phyloP scores from a whole-genome alignment of 106 monocot genomes.

The Dendrobium nobile region DNA sequence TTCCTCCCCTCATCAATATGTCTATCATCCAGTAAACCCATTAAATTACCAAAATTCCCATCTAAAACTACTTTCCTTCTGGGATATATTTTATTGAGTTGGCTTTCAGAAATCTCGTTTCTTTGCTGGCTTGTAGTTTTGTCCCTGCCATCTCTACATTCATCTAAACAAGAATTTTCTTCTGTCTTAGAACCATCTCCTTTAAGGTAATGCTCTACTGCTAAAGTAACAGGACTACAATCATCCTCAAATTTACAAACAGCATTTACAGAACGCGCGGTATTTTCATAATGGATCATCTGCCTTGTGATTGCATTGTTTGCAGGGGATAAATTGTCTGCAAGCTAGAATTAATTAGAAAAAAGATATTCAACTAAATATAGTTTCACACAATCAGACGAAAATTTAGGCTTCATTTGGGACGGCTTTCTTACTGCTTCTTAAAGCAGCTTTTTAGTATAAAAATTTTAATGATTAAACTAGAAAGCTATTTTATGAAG shows the following conservation, averaged over 20 bases:
- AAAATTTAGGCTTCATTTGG: neutral
- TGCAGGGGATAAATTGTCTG: conserved; percentile 27
- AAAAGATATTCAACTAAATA: neutral
- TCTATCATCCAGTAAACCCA: conserved; percentile 24
- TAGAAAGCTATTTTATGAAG: too few relatives aligned
- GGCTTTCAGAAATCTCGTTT: conserved; percentile 12
- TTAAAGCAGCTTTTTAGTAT: too few relatives aligned
- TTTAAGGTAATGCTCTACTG: conserved; percentile 30
- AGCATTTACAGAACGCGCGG: conserved; percentile 10
- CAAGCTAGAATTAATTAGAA: neutral
- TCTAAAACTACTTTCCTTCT: conserved; percentile 17
- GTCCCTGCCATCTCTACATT: conserved; percentile 17
- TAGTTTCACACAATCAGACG: neutral
- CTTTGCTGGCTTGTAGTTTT: conserved; percentile 10
- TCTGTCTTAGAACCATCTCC: conserved; percentile 23
- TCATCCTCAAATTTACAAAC: conserved; percentile 30
- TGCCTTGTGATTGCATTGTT: conserved; percentile 25
- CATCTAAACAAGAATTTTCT: conserved; percentile 18
- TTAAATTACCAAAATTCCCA: conserved; percentile 26
- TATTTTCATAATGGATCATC: conserved; percentile 28
- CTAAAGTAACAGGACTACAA: conserved; percentile 19
- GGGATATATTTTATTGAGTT: conserved; percentile 7
- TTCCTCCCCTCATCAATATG: conserved; percentile 26
- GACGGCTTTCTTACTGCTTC: too few relatives aligned
- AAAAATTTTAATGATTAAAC: too few relatives aligned